Conservation (phyloP, 2,329 filamentous ascomycete genomes). For the Gnomoniopsis sp. region DNA sequence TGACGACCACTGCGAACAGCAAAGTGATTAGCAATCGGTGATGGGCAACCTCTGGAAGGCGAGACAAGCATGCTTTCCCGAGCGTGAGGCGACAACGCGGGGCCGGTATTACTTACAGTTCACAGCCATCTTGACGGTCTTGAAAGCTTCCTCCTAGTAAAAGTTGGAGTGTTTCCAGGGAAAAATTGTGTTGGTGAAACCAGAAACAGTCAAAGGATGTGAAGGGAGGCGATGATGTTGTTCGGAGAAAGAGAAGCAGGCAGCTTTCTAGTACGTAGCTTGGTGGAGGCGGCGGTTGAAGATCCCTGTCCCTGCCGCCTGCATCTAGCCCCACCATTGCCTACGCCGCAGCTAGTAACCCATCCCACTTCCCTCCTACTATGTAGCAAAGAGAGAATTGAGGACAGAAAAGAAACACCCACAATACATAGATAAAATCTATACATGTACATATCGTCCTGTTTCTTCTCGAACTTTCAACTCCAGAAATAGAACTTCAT, state of each 20-base stretch:
- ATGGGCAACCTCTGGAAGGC: background rate
- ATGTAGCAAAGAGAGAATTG: no score
- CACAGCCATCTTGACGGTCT: conserved; percentile 47
- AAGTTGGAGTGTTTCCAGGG: background rate
- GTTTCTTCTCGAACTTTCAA: background rate
- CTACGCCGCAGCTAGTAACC: no score
- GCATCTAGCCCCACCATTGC: no score
- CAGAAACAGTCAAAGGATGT: background rate
- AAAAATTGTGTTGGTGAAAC: background rate
- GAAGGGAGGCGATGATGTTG: background rate
- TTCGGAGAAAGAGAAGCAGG: background rate
- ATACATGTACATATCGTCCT: background rate
- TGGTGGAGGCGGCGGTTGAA: background rate
- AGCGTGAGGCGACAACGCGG: background rate
- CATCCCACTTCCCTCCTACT: no score
- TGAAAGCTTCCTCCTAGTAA: conserved; percentile 9
- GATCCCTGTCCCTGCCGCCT: no score
- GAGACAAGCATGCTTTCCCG: background rate
- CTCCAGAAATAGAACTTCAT: background rate
- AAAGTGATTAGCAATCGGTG: conserved; percentile 22
- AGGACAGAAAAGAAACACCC: no score
- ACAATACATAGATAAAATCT: no score
- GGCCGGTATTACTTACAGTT: conserved; percentile 41
- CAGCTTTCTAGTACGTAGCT: background rate
- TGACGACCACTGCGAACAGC: conserved; percentile 69